Percentiles rank a stretch among this genome's conserved stretches.
phyloP scores from a whole-genome alignment of 2,329 filamentous ascomycete genomes.

The Neocatenulostroma microsporum region DNA sequence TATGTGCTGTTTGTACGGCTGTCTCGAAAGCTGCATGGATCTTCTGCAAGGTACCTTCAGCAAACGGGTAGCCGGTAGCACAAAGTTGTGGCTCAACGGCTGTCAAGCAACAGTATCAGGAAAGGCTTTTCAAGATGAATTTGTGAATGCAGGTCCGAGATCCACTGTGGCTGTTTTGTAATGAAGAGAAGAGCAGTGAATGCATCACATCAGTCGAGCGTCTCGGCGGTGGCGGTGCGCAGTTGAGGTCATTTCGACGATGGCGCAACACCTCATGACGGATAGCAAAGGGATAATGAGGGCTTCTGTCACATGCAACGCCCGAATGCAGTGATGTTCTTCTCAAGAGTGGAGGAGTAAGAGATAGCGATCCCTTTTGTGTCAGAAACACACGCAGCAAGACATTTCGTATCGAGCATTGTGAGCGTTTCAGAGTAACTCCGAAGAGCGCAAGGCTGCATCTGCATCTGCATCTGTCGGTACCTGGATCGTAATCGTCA shows the following conservation, averaged over 20 bases:
- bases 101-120: slow-evolving; percentile 3
- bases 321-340: too few relatives aligned
- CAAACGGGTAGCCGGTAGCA: slow-evolving; percentile 9
- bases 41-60: slow-evolving; percentile 7
- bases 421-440: slow-evolving; percentile 11
- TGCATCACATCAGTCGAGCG: background rate
- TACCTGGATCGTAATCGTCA: too few relatives aligned
- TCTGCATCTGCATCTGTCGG: background rate
- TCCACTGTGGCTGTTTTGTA: background rate
- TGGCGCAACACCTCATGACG: background rate
- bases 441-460: slow-evolving; percentile 10
- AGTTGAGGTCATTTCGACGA: too few relatives aligned
- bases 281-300: background rate
- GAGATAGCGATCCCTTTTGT: too few relatives aligned
- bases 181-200: background rate
- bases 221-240: background rate
- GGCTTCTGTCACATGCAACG: slow-evolving; percentile 4
- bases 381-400: slow-evolving; percentile 4
- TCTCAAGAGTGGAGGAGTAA: too few relatives aligned
- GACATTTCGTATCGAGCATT: slow-evolving; percentile 6
- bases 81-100: slow-evolving; percentile 3
- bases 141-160: slow-evolving; percentile 1
- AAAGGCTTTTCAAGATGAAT: background rate
- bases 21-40: slow-evolving; percentile 3
- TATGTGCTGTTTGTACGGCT: slow-evolving; percentile 3